phyloP scores from a whole-genome alignment of 129 eudicot genomes.

The Flaveria brownii region DNA sequence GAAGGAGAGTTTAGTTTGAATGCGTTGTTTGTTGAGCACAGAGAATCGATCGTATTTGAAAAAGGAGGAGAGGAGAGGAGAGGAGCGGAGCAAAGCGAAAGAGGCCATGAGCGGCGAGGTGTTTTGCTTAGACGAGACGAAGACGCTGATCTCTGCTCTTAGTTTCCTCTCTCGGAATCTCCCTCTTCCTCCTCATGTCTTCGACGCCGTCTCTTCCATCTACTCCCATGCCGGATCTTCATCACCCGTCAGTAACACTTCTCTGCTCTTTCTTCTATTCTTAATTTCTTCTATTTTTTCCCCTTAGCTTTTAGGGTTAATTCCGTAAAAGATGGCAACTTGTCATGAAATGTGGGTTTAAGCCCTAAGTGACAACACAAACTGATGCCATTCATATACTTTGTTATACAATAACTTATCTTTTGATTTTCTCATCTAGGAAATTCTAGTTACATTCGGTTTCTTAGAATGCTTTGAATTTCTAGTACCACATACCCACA shows the following conservation, averaged over 20 bases:
- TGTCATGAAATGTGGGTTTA: background rate
- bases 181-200: conserved; percentile 75
- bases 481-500: background rate
- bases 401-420: background rate
- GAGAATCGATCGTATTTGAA: too few relatives aligned
- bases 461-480: conserved; percentile 7
- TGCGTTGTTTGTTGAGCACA: too few relatives aligned
- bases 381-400: too few relatives aligned
- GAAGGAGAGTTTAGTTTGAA: too few relatives aligned
- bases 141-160: conserved; percentile 86
- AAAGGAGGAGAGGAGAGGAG: too few relatives aligned
- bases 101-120: conserved; percentile 75
- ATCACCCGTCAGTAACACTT: conserved; percentile 11
- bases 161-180: conserved; percentile 82
- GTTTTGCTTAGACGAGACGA: conserved; percentile 55
- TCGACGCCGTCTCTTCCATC: conserved; percentile 70
- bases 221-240: conserved; percentile 44
- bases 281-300: background rate
- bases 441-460: background rate
- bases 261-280: background rate
- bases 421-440: background rate
- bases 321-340: background rate
- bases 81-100: too few relatives aligned
- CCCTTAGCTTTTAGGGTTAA: background rate
- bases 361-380: background rate